phyloP scores from a whole-genome alignment of 352 stramenopile genomes.

The Elongisporangium anandrum region DNA sequence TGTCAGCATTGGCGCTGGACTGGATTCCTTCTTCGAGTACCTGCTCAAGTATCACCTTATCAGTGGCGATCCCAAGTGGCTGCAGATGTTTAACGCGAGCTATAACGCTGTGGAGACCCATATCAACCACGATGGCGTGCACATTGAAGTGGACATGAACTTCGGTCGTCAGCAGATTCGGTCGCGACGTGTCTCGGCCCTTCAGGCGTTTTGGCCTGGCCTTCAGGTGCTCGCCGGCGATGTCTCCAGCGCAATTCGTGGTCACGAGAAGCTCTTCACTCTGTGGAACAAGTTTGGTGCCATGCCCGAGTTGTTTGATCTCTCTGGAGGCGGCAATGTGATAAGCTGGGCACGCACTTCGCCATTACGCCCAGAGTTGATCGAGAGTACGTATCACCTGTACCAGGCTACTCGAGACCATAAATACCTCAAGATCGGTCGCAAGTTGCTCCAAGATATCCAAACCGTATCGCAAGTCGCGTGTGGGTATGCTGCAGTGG shows the following conservation, averaged over 20 bases:
- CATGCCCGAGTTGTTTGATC: conserved; percentile 94
- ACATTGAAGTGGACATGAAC: conserved; percentile 88
- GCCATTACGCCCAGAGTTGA: conserved; percentile 95
- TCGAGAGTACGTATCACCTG: conserved; percentile 96
- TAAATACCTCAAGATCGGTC: conserved; percentile 88
- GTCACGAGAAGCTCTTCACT: conserved; percentile 92
- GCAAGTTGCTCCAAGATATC: conserved; percentile 86
- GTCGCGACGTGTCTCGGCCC: conserved; percentile 63
- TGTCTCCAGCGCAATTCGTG: conserved; percentile 82
- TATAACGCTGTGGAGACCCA: conserved; percentile 77
- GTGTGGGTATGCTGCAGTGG: conserved; percentile 93
- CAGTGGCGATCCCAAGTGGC: conserved; percentile 89
- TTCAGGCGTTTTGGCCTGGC: conserved; percentile 97
- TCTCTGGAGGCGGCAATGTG: conserved; percentile 39
- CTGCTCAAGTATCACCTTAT: conserved; percentile 96
- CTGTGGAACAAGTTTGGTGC: conserved; percentile 94
- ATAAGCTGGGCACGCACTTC: conserved; percentile 82
- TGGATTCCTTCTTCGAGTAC: conserved; percentile 98
- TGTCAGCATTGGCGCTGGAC: conserved; percentile 88
- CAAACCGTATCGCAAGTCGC: conserved; percentile 79
- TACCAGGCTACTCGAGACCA: conserved; percentile 88
- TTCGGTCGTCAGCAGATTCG: conserved; percentile 50
- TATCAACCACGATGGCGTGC: conserved; percentile 68
- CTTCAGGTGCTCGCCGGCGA: conserved; percentile 95
- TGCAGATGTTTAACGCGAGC: conserved; percentile 90